phyloP scores from a whole-genome alignment of 2,329 filamentous ascomycete species.

The Calonectria henricotiae region DNA sequence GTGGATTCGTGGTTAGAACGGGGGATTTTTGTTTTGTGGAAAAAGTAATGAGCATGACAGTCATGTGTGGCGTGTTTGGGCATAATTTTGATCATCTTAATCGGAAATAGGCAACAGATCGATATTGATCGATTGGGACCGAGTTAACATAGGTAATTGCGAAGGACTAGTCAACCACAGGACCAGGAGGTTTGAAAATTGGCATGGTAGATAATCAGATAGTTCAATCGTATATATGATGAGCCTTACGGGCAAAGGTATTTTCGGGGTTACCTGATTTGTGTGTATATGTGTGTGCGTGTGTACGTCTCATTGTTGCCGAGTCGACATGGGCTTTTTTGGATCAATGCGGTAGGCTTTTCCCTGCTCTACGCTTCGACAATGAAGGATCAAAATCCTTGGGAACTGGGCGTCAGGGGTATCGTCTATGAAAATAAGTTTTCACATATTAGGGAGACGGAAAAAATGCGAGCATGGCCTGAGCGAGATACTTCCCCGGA shows the following conservation, averaged over 20 bases:
- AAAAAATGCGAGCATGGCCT: not conserved
- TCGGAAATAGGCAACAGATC: constrained; percentile 22
- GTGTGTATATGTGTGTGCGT: not conserved
- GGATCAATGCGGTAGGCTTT: not conserved
- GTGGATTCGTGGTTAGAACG: constrained; percentile 19
- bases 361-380: not conserved
- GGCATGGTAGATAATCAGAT: constrained; percentile 43
- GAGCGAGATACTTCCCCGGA: not conserved
- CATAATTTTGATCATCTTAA: constrained; percentile 17
- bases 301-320: too few relatives aligned
- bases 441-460: constrained; percentile 7
- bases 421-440: not conserved
- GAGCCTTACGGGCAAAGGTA: constrained; percentile 4
- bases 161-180: constrained; percentile 42
- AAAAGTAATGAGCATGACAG: constrained; percentile 33
- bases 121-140: constrained; percentile 28
- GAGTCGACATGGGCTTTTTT: not conserved
- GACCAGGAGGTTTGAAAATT: constrained; percentile 34
- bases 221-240: constrained; percentile 30
- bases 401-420: not conserved
- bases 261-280: not conserved
- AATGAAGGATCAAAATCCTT: not conserved
- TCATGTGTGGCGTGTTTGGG: constrained; percentile 21
- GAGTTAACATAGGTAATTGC: constrained; percentile 38
- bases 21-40: not conserved